phyloP scores from a whole-genome alignment of 345 rosid species.

The Toxicodendron radicans region DNA sequence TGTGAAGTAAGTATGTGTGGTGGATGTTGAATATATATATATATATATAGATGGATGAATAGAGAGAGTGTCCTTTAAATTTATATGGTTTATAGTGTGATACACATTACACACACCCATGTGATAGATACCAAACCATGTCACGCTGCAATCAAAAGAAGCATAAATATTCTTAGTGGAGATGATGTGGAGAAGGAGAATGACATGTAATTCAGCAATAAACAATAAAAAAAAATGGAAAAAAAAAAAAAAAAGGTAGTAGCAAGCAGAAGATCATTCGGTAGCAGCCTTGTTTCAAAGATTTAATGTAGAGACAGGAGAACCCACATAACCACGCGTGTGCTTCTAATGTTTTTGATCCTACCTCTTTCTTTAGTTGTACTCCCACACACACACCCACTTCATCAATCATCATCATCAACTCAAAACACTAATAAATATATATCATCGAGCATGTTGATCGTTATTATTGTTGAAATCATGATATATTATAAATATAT shows the following conservation, averaged over 20 bases:
- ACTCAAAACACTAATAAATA: not conserved
- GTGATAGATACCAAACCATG: conserved; percentile 21
- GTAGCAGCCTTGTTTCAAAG: not conserved
- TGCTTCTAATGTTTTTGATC: not conserved
- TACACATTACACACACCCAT: conserved; percentile 16
- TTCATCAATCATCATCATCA: conserved; percentile 13
- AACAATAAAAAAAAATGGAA: not conserved
- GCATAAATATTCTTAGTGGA: conserved; percentile 19
- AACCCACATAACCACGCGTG: conserved; percentile 21
- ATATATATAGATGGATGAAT: too few relatives aligned
- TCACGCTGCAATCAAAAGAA: conserved; percentile 3
- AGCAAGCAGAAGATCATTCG: not conserved
- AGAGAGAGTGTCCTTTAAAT: too few relatives aligned
- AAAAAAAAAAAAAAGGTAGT: not conserved
- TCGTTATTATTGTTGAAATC: conserved; percentile 14
- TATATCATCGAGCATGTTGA: not conserved
- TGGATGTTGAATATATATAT: not conserved
- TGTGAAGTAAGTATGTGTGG: conserved; percentile 8
- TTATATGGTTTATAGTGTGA: conserved; percentile 4
- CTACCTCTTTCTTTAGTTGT: conserved; percentile 16
- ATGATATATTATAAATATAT: too few relatives aligned
- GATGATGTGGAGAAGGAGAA: conserved; percentile 22
- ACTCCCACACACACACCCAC: too few relatives aligned
- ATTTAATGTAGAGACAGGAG: conserved; percentile 15
- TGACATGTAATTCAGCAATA: conserved; percentile 13